Evolutionary conservation across 345 rosid species (phyloP), one percentile per base, ranked within the genome.

Genomic region (Trapa bicornis): DNA sequence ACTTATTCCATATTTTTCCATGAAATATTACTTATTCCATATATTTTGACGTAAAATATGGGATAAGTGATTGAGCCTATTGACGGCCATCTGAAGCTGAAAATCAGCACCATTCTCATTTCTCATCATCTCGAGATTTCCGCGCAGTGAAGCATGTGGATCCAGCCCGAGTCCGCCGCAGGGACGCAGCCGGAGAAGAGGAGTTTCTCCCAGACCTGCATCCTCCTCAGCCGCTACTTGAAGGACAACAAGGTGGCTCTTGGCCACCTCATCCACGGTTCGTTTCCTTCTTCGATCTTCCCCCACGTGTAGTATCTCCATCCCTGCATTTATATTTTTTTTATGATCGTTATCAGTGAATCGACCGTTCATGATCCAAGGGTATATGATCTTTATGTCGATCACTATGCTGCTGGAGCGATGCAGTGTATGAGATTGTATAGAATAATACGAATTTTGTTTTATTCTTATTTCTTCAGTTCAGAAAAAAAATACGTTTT

Each of bases 141-240:
- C 29, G 29, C 37, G 52, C 37, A 6, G 37, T 43, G 53, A 42
- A 68, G 33, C 37, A 89, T 86, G 97, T 75, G 90, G 72, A 76
- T 75, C 64, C 83, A 87, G 65, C 66, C 84, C 71, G 92, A 81
- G 66, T 53, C 64, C 37, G 38, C 48, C 48, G 48, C 11, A 11
- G 11, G 8, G 13, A 2, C 2, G 48, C 68, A 37, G 29, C 29
- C 29, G 78, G 56, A 5, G 58, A 86, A 80, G 69, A 61, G 83
- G 0, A 83, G 87, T 74, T 88, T 89, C 80, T 80, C 86, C 0
- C 87, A 74, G 73, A 90, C 79, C 12, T 93, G 92, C 75, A 85
- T 73, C 67, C 61, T 84, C 67, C 70, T 93, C 77, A 85, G 94
- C 73, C 97, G 81, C 77, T 90, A 85, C 79, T 68, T 93, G 57